Percentiles rank a stretch among this genome's conserved stretches.
Conservation (phyloP, 306 rosid genomes). For the Citrullus amarus region DNA sequence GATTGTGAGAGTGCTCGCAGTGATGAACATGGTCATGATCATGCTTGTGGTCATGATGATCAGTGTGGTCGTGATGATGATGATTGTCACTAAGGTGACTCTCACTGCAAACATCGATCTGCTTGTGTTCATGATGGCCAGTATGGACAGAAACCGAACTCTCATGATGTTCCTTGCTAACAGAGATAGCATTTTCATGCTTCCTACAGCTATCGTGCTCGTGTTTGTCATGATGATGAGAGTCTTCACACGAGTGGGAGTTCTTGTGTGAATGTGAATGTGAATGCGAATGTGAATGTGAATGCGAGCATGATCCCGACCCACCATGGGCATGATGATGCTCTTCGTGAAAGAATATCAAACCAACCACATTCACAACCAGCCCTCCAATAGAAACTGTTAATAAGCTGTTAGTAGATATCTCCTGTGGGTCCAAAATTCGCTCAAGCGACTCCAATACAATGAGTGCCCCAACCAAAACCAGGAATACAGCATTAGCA, state of each 20-base stretch:
- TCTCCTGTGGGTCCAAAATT: conserved; percentile 89
- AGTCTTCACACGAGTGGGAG: background rate
- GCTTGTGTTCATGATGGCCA: conserved; percentile 25
- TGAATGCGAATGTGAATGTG: too few species aligned
- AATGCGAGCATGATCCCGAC: conserved; percentile 43
- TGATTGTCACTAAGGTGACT: background rate
- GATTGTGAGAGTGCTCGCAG: background rate
- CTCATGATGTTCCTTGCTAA: conserved; percentile 28
- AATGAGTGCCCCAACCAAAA: conserved; percentile 83
- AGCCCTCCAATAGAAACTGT: conserved; percentile 85
- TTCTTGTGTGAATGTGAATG: conserved; percentile 20
- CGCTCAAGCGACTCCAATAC: conserved; percentile 89
- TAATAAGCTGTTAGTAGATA: conserved; percentile 67
- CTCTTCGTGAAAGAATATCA: conserved; percentile 89
- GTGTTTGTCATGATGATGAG: conserved; percentile 18
- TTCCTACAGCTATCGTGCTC: conserved; percentile 16
- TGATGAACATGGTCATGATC: background rate
- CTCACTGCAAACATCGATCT: background rate
- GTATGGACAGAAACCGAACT: conserved; percentile 19
- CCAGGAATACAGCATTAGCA: conserved; percentile 77
- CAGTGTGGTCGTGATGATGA: background rate
- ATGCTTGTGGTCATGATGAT: conserved; percentile 14
- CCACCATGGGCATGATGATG: conserved; percentile 94
- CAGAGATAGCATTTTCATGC: conserved; percentile 24
- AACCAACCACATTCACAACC: conserved; percentile 67